Evolutionary conservation across 495 filamentous ascomycete genomes (phyloP), one percentile per base, ranked within the genome.

Genomic region (Filosporella fistucella): DNA sequence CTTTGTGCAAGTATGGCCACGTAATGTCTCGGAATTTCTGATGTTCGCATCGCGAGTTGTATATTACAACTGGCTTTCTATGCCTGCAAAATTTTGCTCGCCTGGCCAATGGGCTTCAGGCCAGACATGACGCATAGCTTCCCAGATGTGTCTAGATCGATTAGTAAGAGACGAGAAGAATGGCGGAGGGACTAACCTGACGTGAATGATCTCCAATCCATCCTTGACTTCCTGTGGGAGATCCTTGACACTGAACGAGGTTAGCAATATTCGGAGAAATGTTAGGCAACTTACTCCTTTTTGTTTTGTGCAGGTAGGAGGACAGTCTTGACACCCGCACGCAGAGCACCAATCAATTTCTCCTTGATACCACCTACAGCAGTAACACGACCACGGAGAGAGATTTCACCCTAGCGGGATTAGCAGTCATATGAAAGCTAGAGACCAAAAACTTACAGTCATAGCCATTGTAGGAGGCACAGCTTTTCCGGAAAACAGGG

Each of bases 341-440:
- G 81, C 54, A 91, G 67, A 22, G 93, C 94, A 11, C 93, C 93
- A 61, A 99, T 97, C 23, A 97, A 71, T 64, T 99, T 99, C 79
- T 99, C 93, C 73, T 96, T 96, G 68, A 97, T 97, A 18, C 94
- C 93, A 17, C 93, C 93, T 46, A 95, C 91, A 9, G 89, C 86
- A 69, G 71, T 77, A 42, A 99, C 84, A 51, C 89, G 79, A 11
- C 93, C 93, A 13, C 94, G 77, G 25, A 99, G 76, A 52, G 85
- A 86, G 32, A 97, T 81, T 64, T 99, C 93, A 18, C 93, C 94
- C 72, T 59, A 23, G 6, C 71, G 49, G 29, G 8, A 4, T 11
- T 29, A 25, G 10, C 5, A 29, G 5, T 13, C 33, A 45, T 13
- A 51, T 4, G 10, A 33, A 30, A n/a, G 18, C 14, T 8, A 13